These are phyloP conservation scores for Thamnidium elegans DNA, from an alignment of 192 early-diverging fungal genomes.

Conservation along the genomic window DNA sequence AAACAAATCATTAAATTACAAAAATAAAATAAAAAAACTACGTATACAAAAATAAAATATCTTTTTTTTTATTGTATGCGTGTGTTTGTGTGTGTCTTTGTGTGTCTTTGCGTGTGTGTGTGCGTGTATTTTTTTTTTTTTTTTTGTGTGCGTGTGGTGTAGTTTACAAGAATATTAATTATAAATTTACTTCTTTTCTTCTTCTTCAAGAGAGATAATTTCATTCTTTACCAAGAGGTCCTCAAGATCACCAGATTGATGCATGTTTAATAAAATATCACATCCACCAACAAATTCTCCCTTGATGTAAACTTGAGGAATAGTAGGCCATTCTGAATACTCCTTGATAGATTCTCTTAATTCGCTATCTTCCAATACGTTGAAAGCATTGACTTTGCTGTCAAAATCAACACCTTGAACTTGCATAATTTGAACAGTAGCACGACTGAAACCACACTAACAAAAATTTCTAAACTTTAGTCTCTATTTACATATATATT, in stretches of 20 bases:
- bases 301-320: slow-evolving; percentile 96
- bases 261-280: slow-evolving; percentile 93
- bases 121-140: slow-evolving; percentile 2
- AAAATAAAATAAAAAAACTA: not conserved
- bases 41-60: not conserved
- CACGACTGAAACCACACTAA: slow-evolving; percentile 90
- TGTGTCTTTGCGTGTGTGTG: not conserved
- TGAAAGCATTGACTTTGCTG: slow-evolving; percentile 66
- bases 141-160: not conserved
- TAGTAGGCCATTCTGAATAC: slow-evolving; percentile 89
- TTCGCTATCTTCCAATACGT: slow-evolving; percentile 87
- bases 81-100: not conserved
- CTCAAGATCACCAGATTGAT: slow-evolving; percentile 88
- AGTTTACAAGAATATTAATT: not conserved
- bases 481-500: not conserved
- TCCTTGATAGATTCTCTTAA: slow-evolving; percentile 92
- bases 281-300: slow-evolving; percentile 96
- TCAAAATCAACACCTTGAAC: slow-evolving; percentile 74
- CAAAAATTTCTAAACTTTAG: no score
- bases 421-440: slow-evolving; percentile 87
- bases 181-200: slow-evolving; percentile 23
- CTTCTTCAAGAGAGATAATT: slow-evolving; percentile 27
- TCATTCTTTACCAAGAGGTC: slow-evolving; percentile 72
- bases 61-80: not conserved
- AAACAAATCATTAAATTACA: not conserved